phyloP scores from a whole-genome alignment of 306 rosid genomes.

The Benincasa hispida region DNA sequence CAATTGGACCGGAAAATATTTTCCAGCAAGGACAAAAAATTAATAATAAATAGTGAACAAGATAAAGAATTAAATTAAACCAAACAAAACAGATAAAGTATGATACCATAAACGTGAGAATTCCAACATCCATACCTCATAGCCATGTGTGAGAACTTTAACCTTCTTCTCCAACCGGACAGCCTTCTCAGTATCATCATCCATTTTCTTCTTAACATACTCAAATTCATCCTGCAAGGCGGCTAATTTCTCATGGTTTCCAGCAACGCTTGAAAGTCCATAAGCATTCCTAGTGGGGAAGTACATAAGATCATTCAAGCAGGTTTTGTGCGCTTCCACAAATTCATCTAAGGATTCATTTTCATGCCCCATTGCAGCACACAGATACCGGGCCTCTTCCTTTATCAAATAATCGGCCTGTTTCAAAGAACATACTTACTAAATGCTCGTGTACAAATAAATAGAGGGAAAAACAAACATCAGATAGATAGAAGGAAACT shows the following conservation, averaged over 20 bases:
- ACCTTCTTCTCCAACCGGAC: constrained; percentile 69
- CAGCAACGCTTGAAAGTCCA: constrained; percentile 85
- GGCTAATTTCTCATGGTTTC: constrained; percentile 72
- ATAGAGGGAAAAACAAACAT: not conserved
- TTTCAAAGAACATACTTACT: constrained; percentile 8
- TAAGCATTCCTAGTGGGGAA: constrained; percentile 69
- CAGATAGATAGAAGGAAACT: not conserved
- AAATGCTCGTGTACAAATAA: not conserved
- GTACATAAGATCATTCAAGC: constrained; percentile 74
- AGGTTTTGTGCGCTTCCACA: constrained; percentile 77
- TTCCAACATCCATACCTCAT: constrained; percentile 56
- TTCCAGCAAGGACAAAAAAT: not conserved
- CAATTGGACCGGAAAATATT: not conserved
- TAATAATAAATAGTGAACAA: not conserved
- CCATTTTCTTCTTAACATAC: constrained; percentile 52
- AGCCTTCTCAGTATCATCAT: constrained; percentile 68
- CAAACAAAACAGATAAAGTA: not conserved
- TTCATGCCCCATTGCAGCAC: constrained; percentile 85
- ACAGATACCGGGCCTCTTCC: constrained; percentile 58
- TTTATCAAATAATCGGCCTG: constrained; percentile 71
- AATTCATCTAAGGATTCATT: constrained; percentile 66
- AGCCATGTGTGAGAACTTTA: constrained; percentile 68
- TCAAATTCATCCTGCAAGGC: constrained; percentile 82
- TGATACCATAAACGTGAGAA: constrained; percentile 4
- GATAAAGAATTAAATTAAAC: not conserved